Evolutionary conservation across 1,284 basidiomycete genomes (phyloP), one percentile per base, ranked within the genome.

Genomic region (Golubevia pallescens): DNA sequence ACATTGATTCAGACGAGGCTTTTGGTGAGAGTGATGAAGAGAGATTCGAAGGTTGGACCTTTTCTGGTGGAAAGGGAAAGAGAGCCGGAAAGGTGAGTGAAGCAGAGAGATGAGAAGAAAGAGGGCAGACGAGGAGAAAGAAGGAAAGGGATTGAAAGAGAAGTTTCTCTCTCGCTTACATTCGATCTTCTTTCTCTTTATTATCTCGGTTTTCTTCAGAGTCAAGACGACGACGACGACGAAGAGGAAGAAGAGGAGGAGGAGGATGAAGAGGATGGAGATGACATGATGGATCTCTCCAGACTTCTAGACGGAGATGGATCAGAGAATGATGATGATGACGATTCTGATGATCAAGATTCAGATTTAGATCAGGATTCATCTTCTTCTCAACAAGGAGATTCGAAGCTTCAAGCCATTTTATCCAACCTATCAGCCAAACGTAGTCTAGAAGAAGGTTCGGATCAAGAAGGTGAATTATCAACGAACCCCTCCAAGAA

Each of bases 11-110:
- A 6, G 82, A 85, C 58, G 81, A 85, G 34, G 82, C 82, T 6
- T 85, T 83, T 60, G 82, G 73, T 34, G 76, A 80, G 52, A 72
- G 71, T 63, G 82, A 83, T 61, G 78, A 85, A 51, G 79, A 85
- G 34, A 69, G 65, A 57, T 81, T 75, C 7, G 62, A 68, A 24
- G 74, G 69, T 3, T 78, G 70, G 67, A 67, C 65, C 3, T 75
- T 78, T 57, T 67, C 65, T 2, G 61, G 53, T 13, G 23, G 24
- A 24, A 42, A 28, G 64, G 62, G 5, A 42, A 34, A 6, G 67
- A 69, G 53, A 56, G 59, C 19, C 16, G 42, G 42, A 70, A 54
- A 23, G 24, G 52, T 14, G 28, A 58, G 61, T 23, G 57, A 53
- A 28, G 20, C 21, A 19, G n/a, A 58, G 10, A 48, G 63, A 8